Evolutionary conservation across 2,329 filamentous ascomycete genomes (phyloP).

Genomic region (Nannizziopsis arthrosporioides): DNA sequence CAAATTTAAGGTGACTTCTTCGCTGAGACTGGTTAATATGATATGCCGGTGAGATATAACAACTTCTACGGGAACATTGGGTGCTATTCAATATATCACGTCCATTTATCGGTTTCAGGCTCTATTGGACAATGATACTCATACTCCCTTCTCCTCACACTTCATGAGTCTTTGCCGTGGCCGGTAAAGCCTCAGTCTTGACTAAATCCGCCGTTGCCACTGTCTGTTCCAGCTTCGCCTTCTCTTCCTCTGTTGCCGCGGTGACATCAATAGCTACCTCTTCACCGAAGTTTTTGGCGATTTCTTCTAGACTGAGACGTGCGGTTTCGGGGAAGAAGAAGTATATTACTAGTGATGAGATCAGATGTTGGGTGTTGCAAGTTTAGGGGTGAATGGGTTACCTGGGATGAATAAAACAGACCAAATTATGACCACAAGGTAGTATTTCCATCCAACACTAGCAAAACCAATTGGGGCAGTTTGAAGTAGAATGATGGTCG

Average conservation of each 20-base stretch:
- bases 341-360: slow-evolving; percentile 27
- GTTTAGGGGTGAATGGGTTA: slow-evolving; percentile 9
- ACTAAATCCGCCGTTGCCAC: neutral
- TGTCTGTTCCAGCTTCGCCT: slow-evolving; percentile 13
- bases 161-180: neutral
- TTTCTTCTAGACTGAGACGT: slow-evolving; percentile 36
- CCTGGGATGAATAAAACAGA: slow-evolving; percentile 33
- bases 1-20: no score
- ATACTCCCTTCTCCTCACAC: no score
- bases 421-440: slow-evolving; percentile 39
- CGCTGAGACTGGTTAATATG: no score
- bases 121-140: no score
- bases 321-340: slow-evolving; percentile 37
- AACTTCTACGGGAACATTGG: no score
- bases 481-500: slow-evolving; percentile 40
- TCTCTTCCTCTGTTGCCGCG: slow-evolving; percentile 34
- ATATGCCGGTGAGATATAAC: no score
- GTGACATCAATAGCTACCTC: slow-evolving; percentile 40
- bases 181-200: neutral
- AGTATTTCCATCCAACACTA: slow-evolving; percentile 41
- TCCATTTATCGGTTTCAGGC: no score
- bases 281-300: slow-evolving; percentile 39
- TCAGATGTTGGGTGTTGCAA: neutral
- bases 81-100: no score
- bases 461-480: slow-evolving; percentile 36